These are phyloP conservation scores for Gynandropsis gynandra DNA, from an alignment of 345 rosid species.

Conservation along the genomic window DNA sequence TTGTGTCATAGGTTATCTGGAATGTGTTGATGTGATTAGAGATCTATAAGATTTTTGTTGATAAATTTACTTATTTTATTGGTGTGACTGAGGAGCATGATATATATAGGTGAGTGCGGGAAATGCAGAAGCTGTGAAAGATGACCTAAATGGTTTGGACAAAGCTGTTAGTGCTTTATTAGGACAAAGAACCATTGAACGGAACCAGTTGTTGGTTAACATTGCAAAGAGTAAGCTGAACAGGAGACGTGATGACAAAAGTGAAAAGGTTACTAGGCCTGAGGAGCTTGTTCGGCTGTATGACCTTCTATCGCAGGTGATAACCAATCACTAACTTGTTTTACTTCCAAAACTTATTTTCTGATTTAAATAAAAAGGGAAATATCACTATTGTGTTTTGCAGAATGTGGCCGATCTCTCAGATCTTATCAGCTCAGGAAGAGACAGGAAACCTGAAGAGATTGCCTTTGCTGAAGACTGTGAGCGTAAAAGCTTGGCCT, in stretches of 20 bases:
- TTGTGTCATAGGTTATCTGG: conserved; percentile 5
- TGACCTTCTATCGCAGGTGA: conserved; percentile 92
- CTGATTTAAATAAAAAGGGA: conserved; percentile 14
- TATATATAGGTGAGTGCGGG: conserved; percentile 43
- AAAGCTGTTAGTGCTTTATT: conserved; percentile 91
- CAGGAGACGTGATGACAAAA: conserved; percentile 81
- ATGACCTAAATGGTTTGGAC: conserved; percentile 51
- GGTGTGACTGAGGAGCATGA: conserved; percentile 11
- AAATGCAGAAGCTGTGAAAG: conserved; percentile 9
- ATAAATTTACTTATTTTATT: conserved; percentile 10
- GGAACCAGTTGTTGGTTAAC: conserved; percentile 83
- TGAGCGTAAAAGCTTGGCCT: conserved; percentile 56
- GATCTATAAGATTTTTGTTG: conserved; percentile 2
- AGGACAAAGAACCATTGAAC: conserved; percentile 88
- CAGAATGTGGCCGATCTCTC: conserved; percentile 97
- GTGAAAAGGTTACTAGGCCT: conserved; percentile 77
- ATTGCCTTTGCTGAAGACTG: conserved; percentile 78
- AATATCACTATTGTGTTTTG: conserved; percentile 18
- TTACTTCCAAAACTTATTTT: neutral
- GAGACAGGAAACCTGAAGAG: conserved; percentile 92
- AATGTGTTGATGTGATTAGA: neutral
- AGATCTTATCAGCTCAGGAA: conserved; percentile 94
- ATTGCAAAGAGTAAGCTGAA: conserved; percentile 80
- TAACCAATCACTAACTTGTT: conserved; percentile 6
- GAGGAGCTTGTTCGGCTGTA: conserved; percentile 96